Conservation (phyloP, 78 protist genomes). For the Paratrimastix pyriformis region DNA sequence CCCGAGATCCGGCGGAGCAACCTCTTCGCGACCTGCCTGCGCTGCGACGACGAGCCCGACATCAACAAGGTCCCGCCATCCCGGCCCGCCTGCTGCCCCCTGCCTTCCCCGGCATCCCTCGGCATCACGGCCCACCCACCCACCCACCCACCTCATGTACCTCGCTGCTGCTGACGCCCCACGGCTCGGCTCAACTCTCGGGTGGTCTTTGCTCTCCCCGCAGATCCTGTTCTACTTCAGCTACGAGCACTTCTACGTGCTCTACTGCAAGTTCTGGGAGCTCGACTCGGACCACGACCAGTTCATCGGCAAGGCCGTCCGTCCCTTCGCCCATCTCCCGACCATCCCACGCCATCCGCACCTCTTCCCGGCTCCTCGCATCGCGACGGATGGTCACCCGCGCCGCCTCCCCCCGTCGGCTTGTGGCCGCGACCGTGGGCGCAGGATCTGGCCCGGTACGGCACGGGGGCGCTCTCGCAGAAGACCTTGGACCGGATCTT, state of each 20-base stretch:
- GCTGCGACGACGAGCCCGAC: slow-evolving; percentile 52
- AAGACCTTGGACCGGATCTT: slow-evolving; percentile 46
- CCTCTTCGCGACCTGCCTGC: slow-evolving; percentile 26
- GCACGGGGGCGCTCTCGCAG: slow-evolving; percentile 21
- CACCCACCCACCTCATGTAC: no score
- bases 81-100: no score
- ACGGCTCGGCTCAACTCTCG: no score
- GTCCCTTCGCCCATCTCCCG: background rate
- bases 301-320: slow-evolving; percentile 1
- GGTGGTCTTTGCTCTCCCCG: no score
- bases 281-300: slow-evolving; percentile 37
- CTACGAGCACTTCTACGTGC: slow-evolving; percentile 88
- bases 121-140: no score
- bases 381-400: background rate
- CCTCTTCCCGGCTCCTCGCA: background rate
- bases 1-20: slow-evolving; percentile 32
- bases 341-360: background rate
- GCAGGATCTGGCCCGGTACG: background rate
- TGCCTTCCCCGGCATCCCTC: no score
- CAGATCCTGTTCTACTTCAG: slow-evolving; percentile 61
- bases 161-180: no score
- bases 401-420: background rate
- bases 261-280: slow-evolving; percentile 89
- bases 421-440: background rate
- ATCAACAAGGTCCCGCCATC: slow-evolving; percentile 61